Percentiles rank a stretch among this genome's conserved stretches.
Conservation (phyloP, 2,329 filamentous ascomycete species). For the Bipolaris oryzae region DNA sequence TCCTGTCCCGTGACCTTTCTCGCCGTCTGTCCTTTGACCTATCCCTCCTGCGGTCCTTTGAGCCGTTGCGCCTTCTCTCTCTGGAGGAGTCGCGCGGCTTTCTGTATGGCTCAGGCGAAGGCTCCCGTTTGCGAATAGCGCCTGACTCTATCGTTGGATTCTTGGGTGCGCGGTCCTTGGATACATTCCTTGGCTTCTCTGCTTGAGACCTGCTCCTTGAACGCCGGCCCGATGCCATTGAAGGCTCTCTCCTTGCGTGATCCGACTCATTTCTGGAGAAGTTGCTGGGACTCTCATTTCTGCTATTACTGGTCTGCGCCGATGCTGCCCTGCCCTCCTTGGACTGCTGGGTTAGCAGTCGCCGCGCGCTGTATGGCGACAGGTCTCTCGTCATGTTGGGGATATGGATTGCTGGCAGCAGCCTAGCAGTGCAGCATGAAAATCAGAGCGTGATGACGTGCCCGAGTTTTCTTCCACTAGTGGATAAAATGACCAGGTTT, state of each 20-base stretch:
- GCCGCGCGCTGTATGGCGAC: conserved; percentile 42
- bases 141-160: conserved; percentile 21
- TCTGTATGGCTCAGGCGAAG: conserved; percentile 39
- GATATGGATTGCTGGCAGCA: conserved; percentile 7
- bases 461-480: conserved; percentile 9
- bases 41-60: conserved; percentile 18
- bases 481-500: conserved; percentile 5
- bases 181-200: conserved; percentile 14
- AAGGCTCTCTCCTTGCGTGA: conserved; percentile 18
- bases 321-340: conserved; percentile 22
- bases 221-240: conserved; percentile 14
- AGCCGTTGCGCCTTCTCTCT: conserved; percentile 20
- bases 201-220: conserved; percentile 26
- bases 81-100: conserved; percentile 27
- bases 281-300: conserved; percentile 21
- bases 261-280: conserved; percentile 16
- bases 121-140: conserved; percentile 17
- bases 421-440: conserved; percentile 8
- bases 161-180: conserved; percentile 22
- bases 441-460: conserved; percentile 20
- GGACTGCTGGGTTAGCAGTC: conserved; percentile 37
- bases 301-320: conserved; percentile 22
- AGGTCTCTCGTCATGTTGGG: conserved; percentile 35
- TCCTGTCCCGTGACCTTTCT: conserved; percentile 21
- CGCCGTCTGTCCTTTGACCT: conserved; percentile 23